Evolutionary conservation across 2,329 filamentous ascomycete species (phyloP).

Genomic region (Aspergillus sojae): DNA sequence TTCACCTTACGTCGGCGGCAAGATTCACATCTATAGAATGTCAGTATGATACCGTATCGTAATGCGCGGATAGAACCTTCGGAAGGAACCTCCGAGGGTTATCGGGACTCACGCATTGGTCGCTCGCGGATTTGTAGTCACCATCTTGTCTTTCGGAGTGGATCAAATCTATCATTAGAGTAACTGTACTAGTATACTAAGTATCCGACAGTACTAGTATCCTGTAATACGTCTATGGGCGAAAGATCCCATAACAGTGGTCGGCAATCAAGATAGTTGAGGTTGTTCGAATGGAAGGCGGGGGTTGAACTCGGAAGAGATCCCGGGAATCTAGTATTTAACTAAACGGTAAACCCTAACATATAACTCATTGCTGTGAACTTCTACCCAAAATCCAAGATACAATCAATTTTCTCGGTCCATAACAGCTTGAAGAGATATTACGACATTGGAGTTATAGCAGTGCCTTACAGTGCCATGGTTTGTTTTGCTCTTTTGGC

Average conservation of each 20-base stretch:
- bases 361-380: not conserved
- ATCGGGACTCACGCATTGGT: not conserved
- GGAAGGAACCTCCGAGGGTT: not conserved
- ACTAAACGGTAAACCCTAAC: not conserved
- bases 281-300: not conserved
- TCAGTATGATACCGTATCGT: not conserved
- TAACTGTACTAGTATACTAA: not conserved
- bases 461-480: not conserved
- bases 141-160: not conserved
- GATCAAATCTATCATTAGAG: not conserved
- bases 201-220: not conserved
- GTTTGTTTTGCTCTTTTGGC: not conserved
- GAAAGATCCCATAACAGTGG: not conserved
- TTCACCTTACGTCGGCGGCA: constrained; percentile 26
- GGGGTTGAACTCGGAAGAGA: not conserved
- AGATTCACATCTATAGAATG: constrained; percentile 4
- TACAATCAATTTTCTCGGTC: not conserved
- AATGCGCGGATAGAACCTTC: not conserved
- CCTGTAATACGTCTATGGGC: not conserved
- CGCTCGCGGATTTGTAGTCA: not conserved
- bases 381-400: not conserved
- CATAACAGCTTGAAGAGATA: not conserved
- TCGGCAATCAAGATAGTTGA: not conserved
- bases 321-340: not conserved
- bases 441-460: too few relatives aligned